Evolutionary conservation across 2,329 filamentous ascomycete species (phyloP), one percentile per base, ranked within the genome.

Genomic region (Verticillium longisporum): DNA sequence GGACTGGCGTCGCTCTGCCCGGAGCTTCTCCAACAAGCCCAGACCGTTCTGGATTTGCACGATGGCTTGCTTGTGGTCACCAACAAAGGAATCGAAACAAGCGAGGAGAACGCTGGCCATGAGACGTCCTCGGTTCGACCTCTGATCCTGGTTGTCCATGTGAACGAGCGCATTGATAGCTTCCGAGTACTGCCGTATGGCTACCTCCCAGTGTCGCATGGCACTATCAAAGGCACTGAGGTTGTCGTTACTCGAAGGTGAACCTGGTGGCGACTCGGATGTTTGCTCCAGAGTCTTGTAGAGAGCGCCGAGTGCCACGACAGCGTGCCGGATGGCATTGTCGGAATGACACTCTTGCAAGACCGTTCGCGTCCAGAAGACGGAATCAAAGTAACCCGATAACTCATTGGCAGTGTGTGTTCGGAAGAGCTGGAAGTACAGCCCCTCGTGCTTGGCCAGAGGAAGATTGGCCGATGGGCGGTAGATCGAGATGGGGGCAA

Each of bases 71-170:
- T 77, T 81, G 68, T 88, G 85, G 63, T 88, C 81, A 18, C 85
- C 85, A 34, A 86, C 82, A 67, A 88, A 88, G 1, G 84, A 87
- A 70, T 89, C 86, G 63, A 89, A 89, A 70, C 84, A 88, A n/a
- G 85, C 83, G 57, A 89, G 77, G 41, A 89, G 74, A 38, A 89
- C 83, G 59, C 80, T 87, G 15, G 84, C 82, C 78, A 89, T 88
- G n/a, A 89, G 77, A 57, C 79, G 80, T 13, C 77, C 84, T 66
- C 80, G 78, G 70, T 81, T 78, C 15, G 79, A 80, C 57, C 70
- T 72, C 45, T 75, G 72, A 54, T 80, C 78, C 56, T 78, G 74
- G 13, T 75, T 74, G 14, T 75, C 72, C 4, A 79, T 74, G 55
- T 73, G 73, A 59, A 81, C 70, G 55, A 87, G 76, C 21, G 81